Evolutionary conservation across 768 basidiomycete genomes (phyloP).

Genomic region (Mycena filopes): DNA sequence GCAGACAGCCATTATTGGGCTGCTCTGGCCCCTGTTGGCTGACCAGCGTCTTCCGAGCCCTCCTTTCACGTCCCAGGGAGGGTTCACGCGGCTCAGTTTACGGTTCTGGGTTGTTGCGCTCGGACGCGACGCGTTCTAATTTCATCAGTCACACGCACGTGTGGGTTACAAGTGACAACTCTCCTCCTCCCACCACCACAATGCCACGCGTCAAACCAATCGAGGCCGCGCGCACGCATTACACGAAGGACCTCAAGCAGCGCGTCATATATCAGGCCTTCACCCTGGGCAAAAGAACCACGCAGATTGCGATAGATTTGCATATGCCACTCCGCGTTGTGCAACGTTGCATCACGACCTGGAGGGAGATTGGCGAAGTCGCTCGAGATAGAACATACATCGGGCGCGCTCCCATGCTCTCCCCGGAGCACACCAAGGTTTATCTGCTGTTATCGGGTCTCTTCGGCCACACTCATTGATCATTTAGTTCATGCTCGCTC

Average conservation of each 20-base stretch:
- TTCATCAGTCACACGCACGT: no score
- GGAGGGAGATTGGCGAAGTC: slow-evolving; percentile 24
- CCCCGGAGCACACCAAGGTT: slow-evolving; percentile 1
- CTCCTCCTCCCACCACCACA: no score
- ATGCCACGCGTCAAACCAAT: slow-evolving; percentile 2
- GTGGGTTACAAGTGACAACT: no score
- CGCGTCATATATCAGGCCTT: slow-evolving; percentile 22
- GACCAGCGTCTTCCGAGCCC: no score
- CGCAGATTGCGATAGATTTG: slow-evolving; percentile 20
- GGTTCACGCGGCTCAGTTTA: no score
- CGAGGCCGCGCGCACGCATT: slow-evolving; percentile 29
- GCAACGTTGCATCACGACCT: slow-evolving; percentile 17
- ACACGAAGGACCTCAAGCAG: slow-evolving; percentile 26
- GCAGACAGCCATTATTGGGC: no score
- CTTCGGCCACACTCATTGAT: not conserved
- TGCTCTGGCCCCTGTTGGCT: no score
- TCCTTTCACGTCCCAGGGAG: no score
- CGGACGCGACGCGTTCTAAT: no score
- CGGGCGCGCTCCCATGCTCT: slow-evolving; percentile 12
- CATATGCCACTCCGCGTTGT: slow-evolving; percentile 27
- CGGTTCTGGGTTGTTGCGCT: no score
- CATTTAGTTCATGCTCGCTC: slow-evolving; percentile 28
- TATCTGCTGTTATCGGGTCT: no score
- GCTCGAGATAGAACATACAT: slow-evolving; percentile 6
- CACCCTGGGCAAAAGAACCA: slow-evolving; percentile 6